Conservation (phyloP, 2,329 filamentous ascomycete species). For the Colletotrichum orchidophilum region DNA sequence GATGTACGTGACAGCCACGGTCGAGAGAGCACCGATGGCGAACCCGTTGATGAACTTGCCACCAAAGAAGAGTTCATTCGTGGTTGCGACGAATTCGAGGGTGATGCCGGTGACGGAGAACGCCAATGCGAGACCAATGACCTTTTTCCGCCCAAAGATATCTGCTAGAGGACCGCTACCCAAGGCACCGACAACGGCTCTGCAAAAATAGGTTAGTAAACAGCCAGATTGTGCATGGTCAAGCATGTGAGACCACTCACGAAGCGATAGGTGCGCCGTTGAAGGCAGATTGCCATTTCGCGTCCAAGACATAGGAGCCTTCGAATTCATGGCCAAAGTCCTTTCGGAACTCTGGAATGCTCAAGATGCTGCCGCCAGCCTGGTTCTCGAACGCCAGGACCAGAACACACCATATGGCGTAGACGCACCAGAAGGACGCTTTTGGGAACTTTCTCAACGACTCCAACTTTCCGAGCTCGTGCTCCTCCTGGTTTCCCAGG, state of each 20-base stretch:
- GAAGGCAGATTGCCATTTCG: constrained; percentile 56
- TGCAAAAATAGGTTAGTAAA: constrained; percentile 10
- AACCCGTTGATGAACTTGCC: constrained; percentile 55
- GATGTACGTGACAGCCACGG: constrained; percentile 42
- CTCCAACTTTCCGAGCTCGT: constrained; percentile 36
- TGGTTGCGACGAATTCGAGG: constrained; percentile 51
- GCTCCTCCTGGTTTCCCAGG: constrained; percentile 41
- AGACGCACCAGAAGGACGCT: constrained; percentile 47
- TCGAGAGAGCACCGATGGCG: constrained; percentile 41
- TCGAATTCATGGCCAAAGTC: constrained; percentile 51
- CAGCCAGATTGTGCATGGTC: accelerated
- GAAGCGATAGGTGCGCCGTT: constrained; percentile 51
- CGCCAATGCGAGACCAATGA: constrained; percentile 44
- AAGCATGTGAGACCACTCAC: constrained; percentile 31
- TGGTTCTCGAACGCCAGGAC: constrained; percentile 53
- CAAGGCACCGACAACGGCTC: constrained; percentile 41
- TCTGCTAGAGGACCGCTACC: constrained; percentile 44
- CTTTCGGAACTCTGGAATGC: constrained; percentile 55
- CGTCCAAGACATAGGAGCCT: constrained; percentile 49
- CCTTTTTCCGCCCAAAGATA: constrained; percentile 42
- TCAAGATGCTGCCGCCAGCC: constrained; percentile 50
- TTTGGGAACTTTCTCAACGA: constrained; percentile 40
- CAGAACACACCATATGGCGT: constrained; percentile 50
- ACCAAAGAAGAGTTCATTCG: constrained; percentile 50
- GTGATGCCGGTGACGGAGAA: constrained; percentile 49